Conservation (phyloP, 164 flowering plant genomes). For the Santalum album region DNA sequence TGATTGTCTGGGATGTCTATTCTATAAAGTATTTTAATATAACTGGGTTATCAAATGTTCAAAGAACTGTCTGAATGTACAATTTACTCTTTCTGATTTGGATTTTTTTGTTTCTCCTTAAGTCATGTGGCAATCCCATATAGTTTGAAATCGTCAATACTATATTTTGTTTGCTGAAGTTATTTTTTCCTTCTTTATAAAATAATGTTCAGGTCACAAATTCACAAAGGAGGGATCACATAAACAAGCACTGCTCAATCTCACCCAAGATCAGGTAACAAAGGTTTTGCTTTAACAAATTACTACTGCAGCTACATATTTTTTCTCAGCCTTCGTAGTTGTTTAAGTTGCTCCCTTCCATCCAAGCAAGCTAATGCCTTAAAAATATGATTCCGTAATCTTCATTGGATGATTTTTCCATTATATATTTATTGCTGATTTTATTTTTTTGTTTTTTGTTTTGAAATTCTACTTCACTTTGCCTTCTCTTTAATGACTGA, state of each 20-base stretch:
- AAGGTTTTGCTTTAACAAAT: constrained; percentile 15
- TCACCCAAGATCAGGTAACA: constrained; percentile 22
- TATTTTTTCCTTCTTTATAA: background rate
- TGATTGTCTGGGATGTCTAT: too few relatives aligned
- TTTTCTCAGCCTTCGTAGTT: background rate
- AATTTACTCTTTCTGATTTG: too few relatives aligned
- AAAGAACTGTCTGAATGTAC: too few relatives aligned
- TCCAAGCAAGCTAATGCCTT: background rate
- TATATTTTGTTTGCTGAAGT: background rate
- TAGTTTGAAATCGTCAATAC: too few relatives aligned
- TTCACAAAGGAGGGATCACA: constrained; percentile 52
- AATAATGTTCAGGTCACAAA: constrained; percentile 40
- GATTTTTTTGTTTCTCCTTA: too few relatives aligned
- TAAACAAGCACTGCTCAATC: constrained; percentile 58
- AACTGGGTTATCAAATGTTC: too few relatives aligned
- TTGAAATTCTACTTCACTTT: background rate
- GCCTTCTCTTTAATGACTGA: background rate
- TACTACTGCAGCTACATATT: too few relatives aligned
- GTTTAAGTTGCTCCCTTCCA: background rate
- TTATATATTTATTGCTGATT: background rate
- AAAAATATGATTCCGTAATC: background rate
- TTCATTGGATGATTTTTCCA: too few relatives aligned
- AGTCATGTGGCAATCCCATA: too few relatives aligned
- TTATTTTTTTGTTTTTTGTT: background rate
- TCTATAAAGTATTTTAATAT: too few relatives aligned